phyloP scores from a whole-genome alignment of 495 filamentous ascomycete species.

The Trichoderma erinaceum region DNA sequence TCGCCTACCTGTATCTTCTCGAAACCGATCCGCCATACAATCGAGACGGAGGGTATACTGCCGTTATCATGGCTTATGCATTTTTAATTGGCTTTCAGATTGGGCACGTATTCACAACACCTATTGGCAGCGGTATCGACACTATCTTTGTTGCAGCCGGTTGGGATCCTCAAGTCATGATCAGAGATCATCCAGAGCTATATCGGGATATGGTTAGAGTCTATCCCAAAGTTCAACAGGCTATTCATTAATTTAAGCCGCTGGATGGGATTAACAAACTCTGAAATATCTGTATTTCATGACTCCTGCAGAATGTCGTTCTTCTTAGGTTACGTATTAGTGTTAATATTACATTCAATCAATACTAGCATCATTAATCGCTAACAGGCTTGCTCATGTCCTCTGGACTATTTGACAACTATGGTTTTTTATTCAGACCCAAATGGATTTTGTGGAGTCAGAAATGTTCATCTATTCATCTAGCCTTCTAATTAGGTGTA shows the following conservation, averaged over 20 bases:
- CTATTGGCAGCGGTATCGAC: constrained; percentile 62
- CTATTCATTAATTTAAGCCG: constrained; percentile 23
- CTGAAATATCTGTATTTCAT: not conserved
- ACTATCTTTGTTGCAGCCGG: constrained; percentile 87
- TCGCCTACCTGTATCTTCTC: constrained; percentile 78
- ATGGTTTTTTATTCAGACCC: no score
- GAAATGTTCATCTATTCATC: no score
- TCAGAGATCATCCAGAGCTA: constrained; percentile 73
- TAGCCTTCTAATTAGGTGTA: no score
- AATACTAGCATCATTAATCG: no score
- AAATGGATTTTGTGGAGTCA: no score
- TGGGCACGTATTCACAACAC: constrained; percentile 80
- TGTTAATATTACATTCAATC: no score
- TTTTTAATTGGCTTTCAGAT: constrained; percentile 85
- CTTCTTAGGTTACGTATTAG: not conserved
- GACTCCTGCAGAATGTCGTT: not conserved
- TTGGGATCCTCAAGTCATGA: constrained; percentile 83
- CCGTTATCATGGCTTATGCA: constrained; percentile 72
- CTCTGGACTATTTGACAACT: no score
- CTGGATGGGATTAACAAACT: not conserved
- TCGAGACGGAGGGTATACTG: constrained; percentile 47
- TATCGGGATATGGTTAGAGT: constrained; percentile 68
- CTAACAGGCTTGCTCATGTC: no score
- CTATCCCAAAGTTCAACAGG: constrained; percentile 73
- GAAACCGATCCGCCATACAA: constrained; percentile 75